These are phyloP conservation scores for Plasmodium malariae DNA, from an alignment of 169 alveolate genomes.

Conservation along the genomic window DNA sequence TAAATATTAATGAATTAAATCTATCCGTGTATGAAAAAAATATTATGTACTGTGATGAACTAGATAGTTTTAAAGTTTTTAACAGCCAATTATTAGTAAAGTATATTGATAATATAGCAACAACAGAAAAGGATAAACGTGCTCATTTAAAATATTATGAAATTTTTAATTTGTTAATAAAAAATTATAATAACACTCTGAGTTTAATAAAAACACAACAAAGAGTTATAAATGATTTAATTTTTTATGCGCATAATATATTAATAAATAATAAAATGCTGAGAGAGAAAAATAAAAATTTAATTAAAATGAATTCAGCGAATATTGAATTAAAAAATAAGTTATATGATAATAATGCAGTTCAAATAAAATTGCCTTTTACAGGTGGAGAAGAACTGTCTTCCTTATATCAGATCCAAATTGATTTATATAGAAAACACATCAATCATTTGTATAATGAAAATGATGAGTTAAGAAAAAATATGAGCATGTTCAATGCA, in stretches of 20 bases:
- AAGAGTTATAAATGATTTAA: conserved; percentile 35
- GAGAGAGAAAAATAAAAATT: conserved; percentile 44
- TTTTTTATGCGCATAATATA: conserved; percentile 60
- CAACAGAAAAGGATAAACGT: background rate
- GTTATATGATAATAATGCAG: background rate
- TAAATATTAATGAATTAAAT: conserved; percentile 33
- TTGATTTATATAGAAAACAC: conserved; percentile 71
- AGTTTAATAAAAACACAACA: conserved; percentile 63
- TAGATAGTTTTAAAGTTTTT: conserved; percentile 24
- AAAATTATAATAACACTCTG: conserved; percentile 46
- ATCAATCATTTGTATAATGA: conserved; percentile 51
- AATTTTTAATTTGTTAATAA: conserved; percentile 38
- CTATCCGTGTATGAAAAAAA: conserved; percentile 55
- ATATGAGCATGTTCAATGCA: background rate
- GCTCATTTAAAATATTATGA: background rate
- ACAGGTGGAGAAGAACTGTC: conserved; percentile 13
- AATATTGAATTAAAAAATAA: conserved; percentile 6
- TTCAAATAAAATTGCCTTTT: conserved; percentile 21
- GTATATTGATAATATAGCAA: conserved; percentile 25
- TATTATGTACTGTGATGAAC: conserved; percentile 34
- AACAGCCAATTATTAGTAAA: conserved; percentile 20
- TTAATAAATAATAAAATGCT: conserved; percentile 45
- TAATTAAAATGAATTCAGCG: conserved; percentile 18
- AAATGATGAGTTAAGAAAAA: conserved; percentile 47
- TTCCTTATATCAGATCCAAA: conserved; percentile 34